Evolutionary conservation across 1,284 basidiomycete species (phyloP), one percentile per base, ranked within the genome.

Genomic region (Termitomyces sp.): DNA sequence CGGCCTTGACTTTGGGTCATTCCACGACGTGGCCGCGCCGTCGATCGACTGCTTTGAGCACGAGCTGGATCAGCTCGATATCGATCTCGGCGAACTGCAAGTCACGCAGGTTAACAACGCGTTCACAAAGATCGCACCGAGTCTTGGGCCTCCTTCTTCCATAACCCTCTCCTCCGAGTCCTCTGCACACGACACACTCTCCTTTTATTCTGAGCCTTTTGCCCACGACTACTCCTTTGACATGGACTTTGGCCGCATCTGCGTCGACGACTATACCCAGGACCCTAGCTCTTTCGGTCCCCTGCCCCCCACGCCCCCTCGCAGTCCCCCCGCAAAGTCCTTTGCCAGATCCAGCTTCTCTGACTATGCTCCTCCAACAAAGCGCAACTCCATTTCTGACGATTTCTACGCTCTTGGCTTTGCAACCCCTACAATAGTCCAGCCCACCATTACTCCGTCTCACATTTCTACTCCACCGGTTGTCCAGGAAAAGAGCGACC

Each of bases 11-110:
- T 82, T 85, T 71, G 75, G 81, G 68, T 83, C 82, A 63, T 86
- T 84, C 74, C 77, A 78, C 59, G 84, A 86, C 72, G 75, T 87
- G 67, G 73, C 81, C 60, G 83, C 83, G 44, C 86, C 86, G 47
- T 80, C 85, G 66, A 84, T 86, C 57, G 87, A 90, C 75, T 77
- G 83, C 57, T 90, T 90, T 72, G 88, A 90, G 64, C 78, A 80
- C 49, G 88, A 91, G 69, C 78, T 91, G 64, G 88, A 91, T 71
- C 74, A 90, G 69, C 79, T 91, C 64, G 88, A 91, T 71, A 74
- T 75, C 34, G 88, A 91, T 71, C 74, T 75, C 34, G 79, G 77
- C 67, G 79, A 85, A 64, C 73, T 88, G 52, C 80, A 83, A 64
- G 74, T 83, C 58, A 86, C 69, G 72, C 77, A 60, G 46, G 59